phyloP scores from a whole-genome alignment of 306 rosid species.

The Leucaena leucocephala region DNA sequence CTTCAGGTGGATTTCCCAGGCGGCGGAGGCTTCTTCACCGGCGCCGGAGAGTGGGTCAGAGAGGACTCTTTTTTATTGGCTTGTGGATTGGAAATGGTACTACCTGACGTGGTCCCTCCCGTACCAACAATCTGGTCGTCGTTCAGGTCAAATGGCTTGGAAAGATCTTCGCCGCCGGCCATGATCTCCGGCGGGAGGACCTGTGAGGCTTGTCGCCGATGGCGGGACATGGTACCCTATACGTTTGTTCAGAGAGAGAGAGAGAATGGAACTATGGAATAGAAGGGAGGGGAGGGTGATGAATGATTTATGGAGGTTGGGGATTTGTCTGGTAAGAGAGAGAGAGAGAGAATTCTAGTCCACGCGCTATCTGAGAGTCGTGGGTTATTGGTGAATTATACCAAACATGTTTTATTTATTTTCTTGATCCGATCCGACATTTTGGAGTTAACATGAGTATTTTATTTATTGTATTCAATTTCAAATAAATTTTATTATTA shows the following conservation, averaged over 20 bases:
- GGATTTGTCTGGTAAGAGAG: neutral
- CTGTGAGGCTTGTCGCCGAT: slow-evolving; percentile 34
- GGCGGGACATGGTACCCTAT: slow-evolving; percentile 15
- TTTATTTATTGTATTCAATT: too few species aligned
- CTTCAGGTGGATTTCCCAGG: slow-evolving; percentile 27
- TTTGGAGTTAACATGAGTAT: neutral
- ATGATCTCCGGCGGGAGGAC: slow-evolving; percentile 29
- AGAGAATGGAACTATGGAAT: neutral
- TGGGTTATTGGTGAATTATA: neutral
- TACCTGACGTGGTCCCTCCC: neutral
- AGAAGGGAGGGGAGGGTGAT: neutral
- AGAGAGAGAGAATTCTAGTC: neutral
- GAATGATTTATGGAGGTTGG: neutral
- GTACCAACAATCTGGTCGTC: neutral
- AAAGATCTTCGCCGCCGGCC: slow-evolving; percentile 14
- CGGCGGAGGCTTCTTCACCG: slow-evolving; percentile 36
- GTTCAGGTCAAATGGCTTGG: slow-evolving; percentile 23
- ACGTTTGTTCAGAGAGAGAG: neutral
- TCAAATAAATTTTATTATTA: too few species aligned
- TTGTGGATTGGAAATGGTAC: neutral
- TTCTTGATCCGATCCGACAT: neutral
- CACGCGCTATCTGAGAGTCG: slow-evolving; percentile 11
- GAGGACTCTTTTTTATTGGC: neutral
- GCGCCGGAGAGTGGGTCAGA: neutral
- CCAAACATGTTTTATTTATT: neutral